phyloP scores from a whole-genome alignment of 192 early-diverging fungal genomes.

The Coemansia sp. region DNA sequence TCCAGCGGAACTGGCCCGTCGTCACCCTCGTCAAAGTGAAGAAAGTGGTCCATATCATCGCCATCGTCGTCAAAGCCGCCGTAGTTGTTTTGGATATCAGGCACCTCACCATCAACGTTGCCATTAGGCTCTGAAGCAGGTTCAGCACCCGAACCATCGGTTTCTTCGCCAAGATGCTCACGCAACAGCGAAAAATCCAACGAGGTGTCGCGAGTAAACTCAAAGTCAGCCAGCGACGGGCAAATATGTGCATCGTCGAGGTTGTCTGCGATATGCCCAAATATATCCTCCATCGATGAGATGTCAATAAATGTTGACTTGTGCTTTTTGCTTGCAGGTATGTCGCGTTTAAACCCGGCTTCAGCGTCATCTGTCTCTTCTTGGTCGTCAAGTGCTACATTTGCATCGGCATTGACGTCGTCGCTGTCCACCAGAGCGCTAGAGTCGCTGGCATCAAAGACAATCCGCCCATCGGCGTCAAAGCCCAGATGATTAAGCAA shows the following conservation, averaged over 20 bases:
- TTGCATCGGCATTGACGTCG: conserved; percentile 18
- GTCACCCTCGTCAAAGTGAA: conserved; percentile 48
- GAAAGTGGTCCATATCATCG: conserved; percentile 44
- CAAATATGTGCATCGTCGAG: conserved; percentile 61
- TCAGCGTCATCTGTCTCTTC: conserved; percentile 5
- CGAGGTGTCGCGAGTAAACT: conserved; percentile 64
- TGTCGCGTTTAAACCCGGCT: not conserved
- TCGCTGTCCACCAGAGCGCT: conserved; percentile 53
- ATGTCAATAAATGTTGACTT: conserved; percentile 34
- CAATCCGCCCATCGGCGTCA: conserved; percentile 79
- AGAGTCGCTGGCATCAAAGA: conserved; percentile 93
- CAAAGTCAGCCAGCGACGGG: conserved; percentile 67
- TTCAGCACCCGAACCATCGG: conserved; percentile 21
- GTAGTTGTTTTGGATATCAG: conserved; percentile 15
- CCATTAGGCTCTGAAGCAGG: conserved; percentile 14
- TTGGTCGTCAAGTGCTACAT: not conserved
- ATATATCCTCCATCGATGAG: conserved; percentile 33
- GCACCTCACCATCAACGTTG: conserved; percentile 19
- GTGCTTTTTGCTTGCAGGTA: conserved; percentile 18
- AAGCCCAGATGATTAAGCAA: conserved; percentile 86
- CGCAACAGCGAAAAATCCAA: conserved; percentile 62
- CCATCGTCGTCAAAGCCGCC: conserved; percentile 48
- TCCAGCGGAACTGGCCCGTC: conserved; percentile 44
- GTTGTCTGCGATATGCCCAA: conserved; percentile 32
- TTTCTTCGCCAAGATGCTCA: conserved; percentile 54